Percentiles rank a stretch among this genome's conserved stretches.
Evolutionary conservation across 2,329 filamentous ascomycete genomes (phyloP).

Genomic region (Monosporascus sp.): DNA sequence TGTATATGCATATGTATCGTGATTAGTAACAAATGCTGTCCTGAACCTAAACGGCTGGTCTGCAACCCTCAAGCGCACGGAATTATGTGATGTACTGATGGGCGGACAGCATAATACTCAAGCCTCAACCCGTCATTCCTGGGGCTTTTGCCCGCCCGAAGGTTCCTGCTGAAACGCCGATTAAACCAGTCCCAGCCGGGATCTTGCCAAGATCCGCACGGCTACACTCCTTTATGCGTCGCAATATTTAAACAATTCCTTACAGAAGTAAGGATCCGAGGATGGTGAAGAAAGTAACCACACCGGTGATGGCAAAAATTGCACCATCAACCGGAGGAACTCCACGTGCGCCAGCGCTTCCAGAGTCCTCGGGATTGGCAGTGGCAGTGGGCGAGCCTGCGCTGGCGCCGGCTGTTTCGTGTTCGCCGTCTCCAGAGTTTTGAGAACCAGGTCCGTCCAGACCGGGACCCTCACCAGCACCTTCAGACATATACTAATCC

Average conservation of each 20-base stretch:
- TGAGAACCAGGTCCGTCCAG: slow-evolving; percentile 46
- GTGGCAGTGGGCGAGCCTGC: slow-evolving; percentile 25
- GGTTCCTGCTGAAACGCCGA: not conserved
- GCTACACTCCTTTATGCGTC: not conserved
- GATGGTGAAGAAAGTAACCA: slow-evolving; percentile 24
- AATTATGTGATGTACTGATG: not conserved
- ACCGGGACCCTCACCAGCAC: slow-evolving; percentile 45
- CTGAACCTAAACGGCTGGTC: too few relatives aligned
- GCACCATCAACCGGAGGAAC: slow-evolving; percentile 22
- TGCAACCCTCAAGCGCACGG: not conserved
- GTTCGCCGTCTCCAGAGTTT: slow-evolving; percentile 36
- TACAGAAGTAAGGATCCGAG: slow-evolving; percentile 28
- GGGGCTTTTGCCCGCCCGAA: not conserved
- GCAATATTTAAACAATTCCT: not conserved
- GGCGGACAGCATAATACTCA: not conserved
- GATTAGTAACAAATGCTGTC: not conserved
- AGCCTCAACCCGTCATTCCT: not conserved
- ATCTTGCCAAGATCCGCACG: not conserved
- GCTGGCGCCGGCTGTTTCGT: slow-evolving; percentile 27
- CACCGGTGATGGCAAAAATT: slow-evolving; percentile 22
- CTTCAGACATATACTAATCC: slow-evolving; percentile 39
- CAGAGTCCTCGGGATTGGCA: slow-evolving; percentile 16
- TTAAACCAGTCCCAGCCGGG: not conserved
- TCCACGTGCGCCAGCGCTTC: slow-evolving; percentile 18
- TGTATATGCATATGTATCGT: not conserved